Conservation (phyloP, 768 basidiomycete species). For the Mycena rebaudengoi region DNA sequence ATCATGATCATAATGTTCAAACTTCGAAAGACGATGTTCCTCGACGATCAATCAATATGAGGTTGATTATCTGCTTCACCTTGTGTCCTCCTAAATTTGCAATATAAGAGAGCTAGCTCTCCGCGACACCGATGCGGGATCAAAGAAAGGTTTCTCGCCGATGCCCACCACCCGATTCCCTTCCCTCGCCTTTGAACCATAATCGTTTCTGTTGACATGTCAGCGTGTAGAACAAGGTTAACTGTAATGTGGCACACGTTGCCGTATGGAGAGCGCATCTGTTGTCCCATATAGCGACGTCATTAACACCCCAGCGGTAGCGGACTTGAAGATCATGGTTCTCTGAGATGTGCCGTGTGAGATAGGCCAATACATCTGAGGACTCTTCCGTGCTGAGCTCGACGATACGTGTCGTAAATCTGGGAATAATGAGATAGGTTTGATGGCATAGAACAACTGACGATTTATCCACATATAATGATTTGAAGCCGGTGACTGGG, state of each 20-base stretch:
- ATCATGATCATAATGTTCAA: too few species aligned
- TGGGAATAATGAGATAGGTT: conserved; percentile 24
- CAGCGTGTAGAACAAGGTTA: background rate
- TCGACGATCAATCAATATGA: too few species aligned
- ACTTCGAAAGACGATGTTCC: too few species aligned
- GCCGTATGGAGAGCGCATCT: conserved; percentile 56
- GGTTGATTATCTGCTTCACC: too few species aligned
- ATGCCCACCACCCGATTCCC: conserved; percentile 63
- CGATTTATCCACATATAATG: conserved; percentile 62
- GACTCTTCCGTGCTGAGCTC: conserved; percentile 63
- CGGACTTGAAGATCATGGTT: conserved; percentile 66
- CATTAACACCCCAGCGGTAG: conserved; percentile 59
- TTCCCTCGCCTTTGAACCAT: conserved; percentile 37
- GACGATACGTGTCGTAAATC: conserved; percentile 63
- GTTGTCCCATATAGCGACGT: conserved; percentile 71
- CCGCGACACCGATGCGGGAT: conserved; percentile 46
- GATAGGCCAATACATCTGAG: conserved; percentile 53
- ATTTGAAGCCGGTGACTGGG: conserved; percentile 67
- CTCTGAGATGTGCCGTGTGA: conserved; percentile 57
- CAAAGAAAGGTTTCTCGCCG: conserved; percentile 62
- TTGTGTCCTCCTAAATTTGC: too few species aligned
- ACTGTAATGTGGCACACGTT: conserved; percentile 37
- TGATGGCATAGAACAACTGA: conserved; percentile 24
- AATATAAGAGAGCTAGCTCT: too few species aligned
- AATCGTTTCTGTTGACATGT: conserved; percentile 39